These are phyloP conservation scores for Aspergillus novofumigatus DNA, from an alignment of 2,329 filamentous ascomycete genomes.

Conservation along the genomic window DNA sequence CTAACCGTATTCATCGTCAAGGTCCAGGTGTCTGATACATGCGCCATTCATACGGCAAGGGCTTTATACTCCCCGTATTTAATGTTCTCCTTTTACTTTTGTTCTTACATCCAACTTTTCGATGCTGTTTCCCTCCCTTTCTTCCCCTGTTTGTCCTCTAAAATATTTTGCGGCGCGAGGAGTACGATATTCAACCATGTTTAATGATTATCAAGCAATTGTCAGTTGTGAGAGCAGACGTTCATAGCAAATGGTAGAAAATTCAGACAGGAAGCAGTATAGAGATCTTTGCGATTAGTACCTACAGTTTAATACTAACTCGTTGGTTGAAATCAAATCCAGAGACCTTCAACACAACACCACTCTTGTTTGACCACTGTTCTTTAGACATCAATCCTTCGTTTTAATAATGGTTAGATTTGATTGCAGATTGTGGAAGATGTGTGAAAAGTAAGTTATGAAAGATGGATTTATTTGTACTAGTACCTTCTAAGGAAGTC, in stretches of 20 bases:
- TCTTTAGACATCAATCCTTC: neutral
- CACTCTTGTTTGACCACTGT: neutral
- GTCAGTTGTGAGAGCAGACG: neutral
- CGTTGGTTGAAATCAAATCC: too few species aligned
- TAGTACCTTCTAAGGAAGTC: too few species aligned
- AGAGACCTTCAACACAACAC: neutral
- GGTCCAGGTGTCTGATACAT: neutral
- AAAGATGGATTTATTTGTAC: neutral
- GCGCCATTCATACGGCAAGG: neutral
- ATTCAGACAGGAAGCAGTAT: neutral
- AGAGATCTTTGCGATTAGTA: neutral
- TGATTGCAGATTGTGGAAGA: neutral
- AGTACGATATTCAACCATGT: conserved; percentile 15
- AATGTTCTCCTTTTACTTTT: conserved; percentile 9
- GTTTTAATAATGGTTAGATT: neutral
- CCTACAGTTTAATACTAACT: too few species aligned
- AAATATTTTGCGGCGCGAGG: conserved; percentile 17
- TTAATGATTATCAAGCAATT: conserved; percentile 2
- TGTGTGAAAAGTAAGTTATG: neutral
- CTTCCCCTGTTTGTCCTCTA: conserved; percentile 17
- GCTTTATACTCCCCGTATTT: neutral
- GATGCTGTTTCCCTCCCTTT: conserved; percentile 6
- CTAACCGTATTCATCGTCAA: neutral
- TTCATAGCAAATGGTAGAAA: neutral
- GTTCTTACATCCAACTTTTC: neutral